Conservation (phyloP, 345 rosid species). For the Syzygium aromaticum region DNA sequence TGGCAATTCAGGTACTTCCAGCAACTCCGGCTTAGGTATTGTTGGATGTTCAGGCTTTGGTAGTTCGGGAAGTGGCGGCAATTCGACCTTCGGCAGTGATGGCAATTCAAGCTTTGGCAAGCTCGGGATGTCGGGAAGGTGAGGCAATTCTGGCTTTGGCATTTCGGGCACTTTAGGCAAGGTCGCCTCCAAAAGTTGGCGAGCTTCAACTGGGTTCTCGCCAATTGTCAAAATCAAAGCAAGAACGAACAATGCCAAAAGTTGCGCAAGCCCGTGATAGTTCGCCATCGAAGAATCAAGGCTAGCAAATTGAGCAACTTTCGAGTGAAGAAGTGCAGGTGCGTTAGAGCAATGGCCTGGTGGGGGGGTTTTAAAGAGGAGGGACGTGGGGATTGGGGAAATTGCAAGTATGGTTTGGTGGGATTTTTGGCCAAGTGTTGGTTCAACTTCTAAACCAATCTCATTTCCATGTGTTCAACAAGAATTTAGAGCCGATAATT, state of each 20-base stretch:
- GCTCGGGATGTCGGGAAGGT: background rate
- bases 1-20: background rate
- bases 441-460: constrained; percentile 3
- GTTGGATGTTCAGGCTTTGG: background rate
- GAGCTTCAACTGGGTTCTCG: background rate
- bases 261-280: background rate
- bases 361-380: background rate
- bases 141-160: background rate
- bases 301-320: background rate
- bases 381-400: background rate
- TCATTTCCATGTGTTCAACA: background rate
- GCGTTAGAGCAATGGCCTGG: background rate
- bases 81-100: background rate
- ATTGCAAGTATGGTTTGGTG: background rate
- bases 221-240: background rate
- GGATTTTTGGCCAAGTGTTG: background rate
- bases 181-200: background rate
- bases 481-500: background rate
- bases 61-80: background rate
- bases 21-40: background rate
- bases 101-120: background rate
- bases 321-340: background rate
- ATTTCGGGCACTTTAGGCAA: background rate
- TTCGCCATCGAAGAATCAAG: background rate
- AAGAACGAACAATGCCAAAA: background rate